phyloP scores from a whole-genome alignment of 2,329 filamentous ascomycete genomes.

The Leptographium procerum region DNA sequence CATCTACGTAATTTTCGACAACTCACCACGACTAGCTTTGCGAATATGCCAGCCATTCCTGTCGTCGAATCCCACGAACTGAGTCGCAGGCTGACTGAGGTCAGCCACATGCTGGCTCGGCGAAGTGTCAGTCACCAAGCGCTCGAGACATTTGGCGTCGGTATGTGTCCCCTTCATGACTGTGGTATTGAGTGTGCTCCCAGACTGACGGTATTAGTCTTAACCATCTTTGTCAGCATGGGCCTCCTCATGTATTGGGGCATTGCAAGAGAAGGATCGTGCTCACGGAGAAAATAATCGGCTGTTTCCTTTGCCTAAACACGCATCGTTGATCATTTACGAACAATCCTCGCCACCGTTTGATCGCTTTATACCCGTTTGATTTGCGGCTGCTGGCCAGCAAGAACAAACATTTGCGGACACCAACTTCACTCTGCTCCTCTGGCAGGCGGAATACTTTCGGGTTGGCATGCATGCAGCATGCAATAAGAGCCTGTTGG shows the following conservation, averaged over 20 bases:
- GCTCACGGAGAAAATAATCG: background rate
- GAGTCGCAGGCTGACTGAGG: background rate
- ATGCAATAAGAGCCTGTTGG: too few relatives aligned
- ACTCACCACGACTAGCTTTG: background rate
- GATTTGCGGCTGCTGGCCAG: background rate
- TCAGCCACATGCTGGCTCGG: background rate
- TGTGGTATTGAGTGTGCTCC: background rate
- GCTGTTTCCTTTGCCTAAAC: background rate
- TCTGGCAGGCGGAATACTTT: too few relatives aligned
- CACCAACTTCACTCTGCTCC: too few relatives aligned
- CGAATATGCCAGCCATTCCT: conserved; percentile 3
- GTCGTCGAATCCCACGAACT: background rate
- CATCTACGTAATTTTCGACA: background rate
- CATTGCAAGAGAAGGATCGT: conserved; percentile 2
- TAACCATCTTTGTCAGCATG: conserved; percentile 7
- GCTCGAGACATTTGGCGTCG: background rate
- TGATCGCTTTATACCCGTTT: background rate
- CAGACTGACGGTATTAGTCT: background rate
- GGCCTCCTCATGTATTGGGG: conserved; percentile 6
- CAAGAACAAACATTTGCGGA: too few relatives aligned
- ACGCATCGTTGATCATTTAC: background rate
- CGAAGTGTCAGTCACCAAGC: conserved; percentile 5
- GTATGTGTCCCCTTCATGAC: background rate
- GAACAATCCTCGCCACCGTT: background rate
- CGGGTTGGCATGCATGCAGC: too few relatives aligned